phyloP scores from a whole-genome alignment of 371 early-diverging fungal species.

The Paraphysoderma sedebokerense region DNA sequence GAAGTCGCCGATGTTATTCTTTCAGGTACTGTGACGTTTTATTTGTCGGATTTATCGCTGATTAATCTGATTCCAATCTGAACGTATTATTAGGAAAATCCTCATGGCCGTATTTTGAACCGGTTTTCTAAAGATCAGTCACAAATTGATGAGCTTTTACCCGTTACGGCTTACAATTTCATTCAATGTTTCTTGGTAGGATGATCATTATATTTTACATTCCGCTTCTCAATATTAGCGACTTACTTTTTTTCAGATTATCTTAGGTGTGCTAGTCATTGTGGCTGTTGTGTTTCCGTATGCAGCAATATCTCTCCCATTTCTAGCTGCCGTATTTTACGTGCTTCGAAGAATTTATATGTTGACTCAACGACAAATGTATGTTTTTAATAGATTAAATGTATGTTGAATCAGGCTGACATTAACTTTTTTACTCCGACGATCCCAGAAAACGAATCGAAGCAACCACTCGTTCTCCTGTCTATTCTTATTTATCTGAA shows the following conservation, averaged over 20 bases:
- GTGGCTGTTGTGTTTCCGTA: constrained; percentile 14
- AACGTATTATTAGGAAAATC: too few species aligned
- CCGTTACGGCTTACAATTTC: constrained; percentile 17
- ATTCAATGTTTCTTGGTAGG: constrained; percentile 15
- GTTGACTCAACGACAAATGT: constrained; percentile 12
- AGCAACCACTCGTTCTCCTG: constrained; percentile 19
- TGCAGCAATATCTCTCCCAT: constrained; percentile 14
- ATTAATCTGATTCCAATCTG: too few species aligned
- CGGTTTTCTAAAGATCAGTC: constrained; percentile 17
- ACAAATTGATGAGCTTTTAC: constrained; percentile 10
- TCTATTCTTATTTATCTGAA: constrained; percentile 5
- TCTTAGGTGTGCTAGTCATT: constrained; percentile 13
- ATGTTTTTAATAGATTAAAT: neutral
- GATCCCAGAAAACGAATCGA: constrained; percentile 17
- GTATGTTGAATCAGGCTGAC: too few species aligned
- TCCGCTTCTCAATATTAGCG: neutral
- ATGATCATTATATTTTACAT: neutral
- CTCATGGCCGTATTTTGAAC: constrained; percentile 21
- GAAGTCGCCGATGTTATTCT: constrained; percentile 20
- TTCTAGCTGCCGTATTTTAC: constrained; percentile 11
- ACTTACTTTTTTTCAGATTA: constrained; percentile 1
- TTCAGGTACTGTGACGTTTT: too few species aligned
- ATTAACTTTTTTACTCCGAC: neutral
- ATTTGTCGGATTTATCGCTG: too few species aligned
- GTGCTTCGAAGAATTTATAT: constrained; percentile 14